Evolutionary conservation across 495 filamentous ascomycete species (phyloP).

Genomic region (Halenospora varia): DNA sequence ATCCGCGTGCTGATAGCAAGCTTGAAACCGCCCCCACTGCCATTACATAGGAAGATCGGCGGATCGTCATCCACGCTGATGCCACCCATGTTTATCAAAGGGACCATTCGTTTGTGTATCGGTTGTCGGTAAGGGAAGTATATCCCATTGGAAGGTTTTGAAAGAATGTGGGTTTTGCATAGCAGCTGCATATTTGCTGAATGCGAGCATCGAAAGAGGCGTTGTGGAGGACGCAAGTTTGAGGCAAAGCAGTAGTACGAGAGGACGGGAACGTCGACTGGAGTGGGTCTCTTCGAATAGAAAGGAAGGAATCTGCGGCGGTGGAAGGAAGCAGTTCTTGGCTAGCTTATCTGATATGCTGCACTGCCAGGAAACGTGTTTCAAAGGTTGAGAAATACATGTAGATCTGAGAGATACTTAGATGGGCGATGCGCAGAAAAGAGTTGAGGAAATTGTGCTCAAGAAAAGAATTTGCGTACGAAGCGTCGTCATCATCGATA

Average conservation of each 20-base stretch:
- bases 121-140: neutral
- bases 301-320: neutral
- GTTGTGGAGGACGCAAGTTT: neutral
- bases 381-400: neutral
- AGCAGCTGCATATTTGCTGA: neutral
- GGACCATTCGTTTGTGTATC: neutral
- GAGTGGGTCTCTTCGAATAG: neutral
- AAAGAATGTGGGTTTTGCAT: neutral
- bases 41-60: neutral
- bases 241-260: neutral
- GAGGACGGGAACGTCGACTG: neutral
- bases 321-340: neutral
- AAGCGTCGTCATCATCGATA: too few relatives aligned
- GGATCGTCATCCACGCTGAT: neutral
- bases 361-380: neutral
- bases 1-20: neutral
- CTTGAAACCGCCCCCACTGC: neutral
- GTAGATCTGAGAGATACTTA: neutral
- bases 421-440: neutral
- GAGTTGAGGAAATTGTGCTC: neutral
- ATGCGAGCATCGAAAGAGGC: neutral
- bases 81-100: neutral
- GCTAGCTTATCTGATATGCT: neutral
- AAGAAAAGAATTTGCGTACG: neutral
- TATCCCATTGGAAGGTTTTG: neutral